A percentile compares a stretch with the other conserved stretches of the same genome.
phyloP scores from a whole-genome alignment of 257 asterid genomes.

The Ophiorrhiza pumila region DNA sequence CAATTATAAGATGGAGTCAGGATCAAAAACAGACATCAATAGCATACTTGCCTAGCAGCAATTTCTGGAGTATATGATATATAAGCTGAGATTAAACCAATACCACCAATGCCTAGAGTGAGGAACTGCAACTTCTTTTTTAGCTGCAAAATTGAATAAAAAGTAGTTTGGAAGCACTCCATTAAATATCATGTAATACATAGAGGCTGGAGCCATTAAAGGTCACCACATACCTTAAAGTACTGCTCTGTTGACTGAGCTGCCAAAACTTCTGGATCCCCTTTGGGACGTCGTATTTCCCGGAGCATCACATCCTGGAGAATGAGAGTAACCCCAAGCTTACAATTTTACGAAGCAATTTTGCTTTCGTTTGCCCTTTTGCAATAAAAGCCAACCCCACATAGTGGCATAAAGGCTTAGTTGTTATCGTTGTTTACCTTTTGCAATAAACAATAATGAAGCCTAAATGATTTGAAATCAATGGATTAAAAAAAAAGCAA shows the following conservation, averaged over 20 bases:
- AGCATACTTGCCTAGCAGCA: slow-evolving; percentile 55
- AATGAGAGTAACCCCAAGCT: slow-evolving; percentile 5
- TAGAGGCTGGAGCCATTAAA: not conserved
- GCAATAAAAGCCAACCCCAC: no score
- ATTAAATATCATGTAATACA: not conserved
- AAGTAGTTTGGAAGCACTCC: slow-evolving; percentile 12
- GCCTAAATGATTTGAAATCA: slow-evolving; percentile 8
- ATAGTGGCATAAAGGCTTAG: no score
- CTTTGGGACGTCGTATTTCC: slow-evolving; percentile 61
- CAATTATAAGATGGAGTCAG: not conserved
- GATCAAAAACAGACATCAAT: slow-evolving; percentile 2
- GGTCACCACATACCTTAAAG: slow-evolving; percentile 45
- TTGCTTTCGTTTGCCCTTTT: not conserved
- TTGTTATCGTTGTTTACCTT: no score
- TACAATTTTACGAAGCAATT: not conserved
- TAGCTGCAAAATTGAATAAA: slow-evolving; percentile 45
- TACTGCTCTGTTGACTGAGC: slow-evolving; percentile 85
- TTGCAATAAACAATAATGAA: not conserved
- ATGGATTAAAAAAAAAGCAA: slow-evolving; percentile 4
- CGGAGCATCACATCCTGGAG: slow-evolving; percentile 77
- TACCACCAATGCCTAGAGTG: slow-evolving; percentile 75
- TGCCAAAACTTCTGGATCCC: slow-evolving; percentile 79
- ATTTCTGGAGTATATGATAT: slow-evolving; percentile 80
- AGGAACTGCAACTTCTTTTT: slow-evolving; percentile 70
- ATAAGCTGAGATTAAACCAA: slow-evolving; percentile 76